These are phyloP conservation scores for Aspergillus indologenus DNA, from an alignment of 495 filamentous ascomycete genomes.

Conservation along the genomic window DNA sequence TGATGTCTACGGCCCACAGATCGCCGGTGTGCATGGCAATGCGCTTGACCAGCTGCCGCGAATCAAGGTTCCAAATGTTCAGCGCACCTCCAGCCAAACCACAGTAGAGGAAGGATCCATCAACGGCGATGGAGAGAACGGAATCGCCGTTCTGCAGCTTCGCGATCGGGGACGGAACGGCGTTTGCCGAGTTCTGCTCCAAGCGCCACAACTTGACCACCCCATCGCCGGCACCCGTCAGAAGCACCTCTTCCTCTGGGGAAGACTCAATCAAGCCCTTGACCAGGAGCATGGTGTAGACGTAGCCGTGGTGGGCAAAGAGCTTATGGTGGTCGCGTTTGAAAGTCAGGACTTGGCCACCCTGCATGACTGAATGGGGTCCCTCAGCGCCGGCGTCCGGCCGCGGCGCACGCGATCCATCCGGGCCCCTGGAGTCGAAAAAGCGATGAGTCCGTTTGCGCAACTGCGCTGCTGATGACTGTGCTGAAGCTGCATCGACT, in stretches of 20 bases:
- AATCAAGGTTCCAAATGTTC: constrained; percentile 96
- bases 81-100: constrained; percentile 87
- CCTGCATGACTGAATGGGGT: constrained; percentile 37
- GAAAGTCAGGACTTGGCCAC: constrained; percentile 73
- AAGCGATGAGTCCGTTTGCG: constrained; percentile 84
- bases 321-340: constrained; percentile 76
- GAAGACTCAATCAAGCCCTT: constrained; percentile 61
- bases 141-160: constrained; percentile 78
- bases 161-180: constrained; percentile 53
- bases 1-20: constrained; percentile 79
- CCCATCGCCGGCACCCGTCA: constrained; percentile 92
- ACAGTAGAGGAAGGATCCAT: constrained; percentile 86
- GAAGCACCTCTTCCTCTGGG: constrained; percentile 69
- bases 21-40: constrained; percentile 79
- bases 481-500: constrained; percentile 52
- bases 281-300: constrained; percentile 89
- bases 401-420: constrained; percentile 72
- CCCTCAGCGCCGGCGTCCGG: constrained; percentile 47
- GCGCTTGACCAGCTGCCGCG: constrained; percentile 80
- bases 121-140: constrained; percentile 77
- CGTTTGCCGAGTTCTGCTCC: constrained; percentile 43
- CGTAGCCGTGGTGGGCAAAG: constrained; percentile 92
- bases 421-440: constrained; percentile 86
- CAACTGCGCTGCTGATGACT: constrained; percentile 67
- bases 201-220: constrained; percentile 88